phyloP scores from a whole-genome alignment of 2,329 filamentous ascomycete species.

The Cladobotryum mycophilum region DNA sequence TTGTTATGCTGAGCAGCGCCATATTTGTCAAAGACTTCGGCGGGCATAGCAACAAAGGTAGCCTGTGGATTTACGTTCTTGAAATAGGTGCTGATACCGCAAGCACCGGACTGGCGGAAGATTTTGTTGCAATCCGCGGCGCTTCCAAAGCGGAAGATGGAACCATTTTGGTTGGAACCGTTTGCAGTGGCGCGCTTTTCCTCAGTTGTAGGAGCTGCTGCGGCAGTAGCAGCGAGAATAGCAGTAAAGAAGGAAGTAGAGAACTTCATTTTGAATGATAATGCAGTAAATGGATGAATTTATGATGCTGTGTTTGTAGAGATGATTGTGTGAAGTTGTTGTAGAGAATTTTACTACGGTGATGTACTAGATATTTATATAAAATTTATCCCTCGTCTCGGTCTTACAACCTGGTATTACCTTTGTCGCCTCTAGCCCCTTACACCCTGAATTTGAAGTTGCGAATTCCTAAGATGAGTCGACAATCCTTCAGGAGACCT shows the following conservation, averaged over 20 bases:
- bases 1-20: constrained; percentile 9
- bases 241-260: constrained; percentile 4
- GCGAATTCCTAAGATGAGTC: too few relatives aligned
- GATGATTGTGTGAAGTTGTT: too few relatives aligned
- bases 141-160: constrained; percentile 9
- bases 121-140: constrained; percentile 4
- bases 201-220: constrained; percentile 4
- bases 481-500: too few relatives aligned
- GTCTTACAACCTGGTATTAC: too few relatives aligned
- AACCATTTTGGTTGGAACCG: constrained; percentile 3
- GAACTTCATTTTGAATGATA: constrained; percentile 7
- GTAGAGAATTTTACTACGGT: too few relatives aligned
- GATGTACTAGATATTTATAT: too few relatives aligned
- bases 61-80: not conserved
- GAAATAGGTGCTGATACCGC: constrained; percentile 13
- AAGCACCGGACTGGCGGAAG: constrained; percentile 4
- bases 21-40: constrained; percentile 6
- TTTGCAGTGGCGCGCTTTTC: not conserved
- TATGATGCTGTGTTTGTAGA: too few relatives aligned
- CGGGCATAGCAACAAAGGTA: constrained; percentile 9
- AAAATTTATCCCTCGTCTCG: too few relatives aligned
- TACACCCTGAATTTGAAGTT: too few relatives aligned
- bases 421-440: too few relatives aligned
- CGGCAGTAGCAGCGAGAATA: constrained; percentile 8
- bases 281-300: too few relatives aligned